Evolutionary conservation across 257 asterid species (phyloP).

Genomic region (Haberlea rhodopensis): DNA sequence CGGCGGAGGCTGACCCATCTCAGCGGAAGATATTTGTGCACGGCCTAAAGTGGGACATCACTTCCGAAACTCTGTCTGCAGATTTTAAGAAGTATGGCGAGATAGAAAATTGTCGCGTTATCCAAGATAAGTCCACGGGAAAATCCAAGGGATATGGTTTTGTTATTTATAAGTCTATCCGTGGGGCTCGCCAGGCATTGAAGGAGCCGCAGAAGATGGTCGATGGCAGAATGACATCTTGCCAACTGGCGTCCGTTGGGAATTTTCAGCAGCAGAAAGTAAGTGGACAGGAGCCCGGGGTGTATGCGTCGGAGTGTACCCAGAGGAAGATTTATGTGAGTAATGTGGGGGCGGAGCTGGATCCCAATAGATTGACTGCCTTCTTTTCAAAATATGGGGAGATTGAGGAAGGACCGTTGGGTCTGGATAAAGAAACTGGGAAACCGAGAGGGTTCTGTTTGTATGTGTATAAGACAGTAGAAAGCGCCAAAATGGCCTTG

Average conservation of each 20-base stretch:
- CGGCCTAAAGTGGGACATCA: slow-evolving; percentile 94
- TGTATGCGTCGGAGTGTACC: slow-evolving; percentile 68
- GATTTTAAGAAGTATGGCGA: slow-evolving; percentile 76
- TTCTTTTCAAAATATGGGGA: slow-evolving; percentile 82
- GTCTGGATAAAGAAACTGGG: slow-evolving; percentile 80
- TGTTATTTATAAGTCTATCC: slow-evolving; percentile 64
- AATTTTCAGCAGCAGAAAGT: slow-evolving; percentile 65
- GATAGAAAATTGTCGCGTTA: slow-evolving; percentile 90
- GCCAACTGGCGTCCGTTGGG: slow-evolving; percentile 92
- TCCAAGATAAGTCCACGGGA: slow-evolving; percentile 68
- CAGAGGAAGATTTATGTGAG: slow-evolving; percentile 91
- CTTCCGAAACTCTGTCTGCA: slow-evolving; percentile 52
- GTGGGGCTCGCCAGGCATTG: slow-evolving; percentile 71
- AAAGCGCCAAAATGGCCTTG: slow-evolving; percentile 72
- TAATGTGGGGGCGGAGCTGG: slow-evolving; percentile 79
- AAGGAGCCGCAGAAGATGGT: slow-evolving; percentile 82
- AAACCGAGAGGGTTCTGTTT: slow-evolving; percentile 87
- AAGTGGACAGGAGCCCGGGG: slow-evolving; percentile 23
- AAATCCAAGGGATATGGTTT: slow-evolving; percentile 87
- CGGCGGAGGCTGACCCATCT: slow-evolving; percentile 85
- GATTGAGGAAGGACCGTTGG: slow-evolving; percentile 93
- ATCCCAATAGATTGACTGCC: slow-evolving; percentile 58
- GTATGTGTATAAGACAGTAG: slow-evolving; percentile 73
- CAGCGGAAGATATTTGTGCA: slow-evolving; percentile 90
- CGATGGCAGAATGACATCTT: slow-evolving; percentile 75